Base-by-base conservation (phyloP, 495 filamentous ascomycete species). In the Neurospora tetraspora region DNA sequence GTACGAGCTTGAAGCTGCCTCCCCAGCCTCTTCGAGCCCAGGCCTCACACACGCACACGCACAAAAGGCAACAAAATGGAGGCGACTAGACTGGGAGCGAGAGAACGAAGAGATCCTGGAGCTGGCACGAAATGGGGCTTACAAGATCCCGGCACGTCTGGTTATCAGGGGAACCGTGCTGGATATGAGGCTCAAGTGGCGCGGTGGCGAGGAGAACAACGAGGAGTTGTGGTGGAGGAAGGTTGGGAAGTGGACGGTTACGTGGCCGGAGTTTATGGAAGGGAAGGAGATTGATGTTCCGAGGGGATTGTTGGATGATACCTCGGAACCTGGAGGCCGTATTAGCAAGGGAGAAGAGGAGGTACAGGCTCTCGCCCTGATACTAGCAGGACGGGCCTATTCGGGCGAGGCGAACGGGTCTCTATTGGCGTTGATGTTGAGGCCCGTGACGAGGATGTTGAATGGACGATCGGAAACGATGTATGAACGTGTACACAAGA, bases 151-250 rank as follows among this genome's bases (percentile, higher is more conserved):
- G 12, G 23, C 23, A 61, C 23, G 23, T 61, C 6, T 61, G 53
- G 12, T 61, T 27, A 61, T 61, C 12, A 61, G 53, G 14, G 53
- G 53, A 16, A 14, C 53, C 53, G 53, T 61, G 5, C 23, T 61
- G 53, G 53, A 61, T 61, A 4, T 61, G 12, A 61, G 53, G 53
- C 53, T 61, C 53, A 61, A 7, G 23, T 61, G 53, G 53, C 12
- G 12, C 23, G 23, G 31, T 61, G 53, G 53, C 53, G 23, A 31
- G 23, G 12, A 31, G 23, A 16, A 61, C 6, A 31, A 27, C 5
- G 23, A 14, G 5, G 20, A 0, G 39, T 5, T 5, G 18, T 9
- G 40, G 40, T 42, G 42, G 53, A 4, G 6, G 53, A 61, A 61
- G 53, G 2, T 27, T 16, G 23, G 53, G 6, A 4, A 16, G 0